Percentiles rank a stretch among this genome's conserved stretches.
phyloP scores from a whole-genome alignment of 345 rosid species.

The Syzygium aqueum region DNA sequence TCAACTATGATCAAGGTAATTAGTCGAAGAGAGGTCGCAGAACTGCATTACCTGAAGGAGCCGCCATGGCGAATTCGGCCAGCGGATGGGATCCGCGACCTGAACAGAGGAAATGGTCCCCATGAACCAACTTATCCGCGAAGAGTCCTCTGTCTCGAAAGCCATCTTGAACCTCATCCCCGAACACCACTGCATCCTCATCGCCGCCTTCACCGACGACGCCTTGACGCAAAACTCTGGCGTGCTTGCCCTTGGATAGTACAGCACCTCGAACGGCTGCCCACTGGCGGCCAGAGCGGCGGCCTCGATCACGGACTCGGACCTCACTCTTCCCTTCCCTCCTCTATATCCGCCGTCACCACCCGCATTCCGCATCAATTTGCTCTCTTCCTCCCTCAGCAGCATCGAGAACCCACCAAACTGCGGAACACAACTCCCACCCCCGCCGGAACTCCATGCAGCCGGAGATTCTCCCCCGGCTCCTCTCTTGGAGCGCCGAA shows the following conservation, averaged over 20 bases:
- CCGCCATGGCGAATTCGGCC: slow-evolving; percentile 95
- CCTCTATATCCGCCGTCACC: neutral
- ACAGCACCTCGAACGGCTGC: slow-evolving; percentile 66
- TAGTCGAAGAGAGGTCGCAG: neutral
- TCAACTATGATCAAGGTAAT: neutral
- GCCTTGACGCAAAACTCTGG: slow-evolving; percentile 85
- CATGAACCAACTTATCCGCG: slow-evolving; percentile 93
- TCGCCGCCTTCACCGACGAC: slow-evolving; percentile 46
- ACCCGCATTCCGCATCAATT: slow-evolving; percentile 11
- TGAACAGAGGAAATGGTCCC: slow-evolving; percentile 87
- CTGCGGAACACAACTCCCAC: slow-evolving; percentile 13
- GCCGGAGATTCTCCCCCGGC: slow-evolving; percentile 23
- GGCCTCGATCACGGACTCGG: slow-evolving; percentile 71
- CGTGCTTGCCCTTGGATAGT: slow-evolving; percentile 70
- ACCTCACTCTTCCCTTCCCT: slow-evolving; percentile 39
- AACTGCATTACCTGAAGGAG: slow-evolving; percentile 67
- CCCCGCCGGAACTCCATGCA: slow-evolving; percentile 30
- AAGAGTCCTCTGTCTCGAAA: slow-evolving; percentile 88
- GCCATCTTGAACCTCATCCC: slow-evolving; percentile 99
- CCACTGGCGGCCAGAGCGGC: slow-evolving; percentile 55
- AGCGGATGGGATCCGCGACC: slow-evolving; percentile 70
- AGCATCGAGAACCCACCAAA: slow-evolving; percentile 50
- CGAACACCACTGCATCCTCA: slow-evolving; percentile 71
- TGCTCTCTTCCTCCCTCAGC: slow-evolving; percentile 51
- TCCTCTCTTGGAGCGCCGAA: slow-evolving; percentile 75